These are phyloP conservation scores for Caryopteris hybrid DNA, from an alignment of 305 asterid genomes.

Conservation along the genomic window DNA sequence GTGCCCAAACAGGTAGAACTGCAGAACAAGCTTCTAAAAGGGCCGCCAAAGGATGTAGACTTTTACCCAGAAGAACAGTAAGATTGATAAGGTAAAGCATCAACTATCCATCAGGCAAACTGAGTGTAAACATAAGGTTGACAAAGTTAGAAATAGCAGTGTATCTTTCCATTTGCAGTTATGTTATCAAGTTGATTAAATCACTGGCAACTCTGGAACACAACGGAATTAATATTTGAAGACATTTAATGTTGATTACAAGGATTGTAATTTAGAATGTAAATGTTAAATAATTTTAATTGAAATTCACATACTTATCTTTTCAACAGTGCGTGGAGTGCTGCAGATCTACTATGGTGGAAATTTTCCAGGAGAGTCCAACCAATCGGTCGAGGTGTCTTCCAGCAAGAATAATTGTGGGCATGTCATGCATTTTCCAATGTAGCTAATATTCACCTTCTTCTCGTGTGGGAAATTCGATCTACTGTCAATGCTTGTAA, in stretches of 20 bases:
- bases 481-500: background rate
- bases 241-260: background rate
- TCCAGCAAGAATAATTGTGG: background rate
- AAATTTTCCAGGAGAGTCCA: too few species aligned
- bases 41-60: constrained; percentile 54
- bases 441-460: too few species aligned
- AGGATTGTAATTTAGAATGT: background rate
- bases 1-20: constrained; percentile 71
- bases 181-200: background rate
- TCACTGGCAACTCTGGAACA: background rate
- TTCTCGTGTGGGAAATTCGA: too few species aligned
- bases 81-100: background rate
- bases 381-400: too few species aligned
- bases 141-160: too few species aligned
- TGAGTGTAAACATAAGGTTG: too few species aligned
- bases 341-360: background rate
- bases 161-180: too few species aligned
- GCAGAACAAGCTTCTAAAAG: constrained; percentile 48
- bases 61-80: constrained; percentile 33
- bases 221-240: too few species aligned
- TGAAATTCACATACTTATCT: background rate
- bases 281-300: background rate
- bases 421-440: too few species aligned
- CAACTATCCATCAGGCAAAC: too few species aligned
- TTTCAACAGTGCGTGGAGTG: background rate